Conservation (phyloP, 1,284 basidiomycete species). For the Schizophyllum commune region DNA sequence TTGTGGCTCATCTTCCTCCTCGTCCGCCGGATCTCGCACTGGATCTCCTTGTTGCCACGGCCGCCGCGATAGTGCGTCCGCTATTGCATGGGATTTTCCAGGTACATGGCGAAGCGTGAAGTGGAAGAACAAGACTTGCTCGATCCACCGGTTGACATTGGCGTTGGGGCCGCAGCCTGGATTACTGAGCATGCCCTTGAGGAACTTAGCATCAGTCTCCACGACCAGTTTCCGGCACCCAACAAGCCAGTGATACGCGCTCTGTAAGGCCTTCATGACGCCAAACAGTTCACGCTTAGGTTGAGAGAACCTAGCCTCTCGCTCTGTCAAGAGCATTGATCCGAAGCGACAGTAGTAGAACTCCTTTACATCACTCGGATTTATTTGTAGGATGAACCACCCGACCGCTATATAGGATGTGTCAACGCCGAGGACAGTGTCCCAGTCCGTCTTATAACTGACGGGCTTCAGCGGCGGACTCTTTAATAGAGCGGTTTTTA, state of each 20-base stretch:
- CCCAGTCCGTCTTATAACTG: slow-evolving; percentile 20
- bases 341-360: slow-evolving; percentile 19
- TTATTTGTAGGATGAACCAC: slow-evolving; percentile 22
- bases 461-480: slow-evolving; percentile 20
- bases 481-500: slow-evolving; percentile 19
- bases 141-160: slow-evolving; percentile 32
- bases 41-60: slow-evolving; percentile 11
- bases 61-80: slow-evolving; percentile 25
- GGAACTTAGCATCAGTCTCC: slow-evolving; percentile 29
- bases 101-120: slow-evolving; percentile 29
- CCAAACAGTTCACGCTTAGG: slow-evolving; percentile 27
- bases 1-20: slow-evolving; percentile 9
- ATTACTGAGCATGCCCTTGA: slow-evolving; percentile 30
- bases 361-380: slow-evolving; percentile 12
- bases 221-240: slow-evolving; percentile 21
- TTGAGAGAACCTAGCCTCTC: slow-evolving; percentile 26
- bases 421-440: slow-evolving; percentile 30
- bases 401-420: slow-evolving; percentile 24
- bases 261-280: slow-evolving; percentile 19
- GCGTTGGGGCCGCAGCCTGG: slow-evolving; percentile 30
- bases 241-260: slow-evolving; percentile 17
- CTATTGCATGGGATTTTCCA: slow-evolving; percentile 14
- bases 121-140: slow-evolving; percentile 26
- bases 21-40: neutral
- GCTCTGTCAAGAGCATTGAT: slow-evolving; percentile 21